phyloP scores from a whole-genome alignment of 345 rosid species.

The Mangifera indica region DNA sequence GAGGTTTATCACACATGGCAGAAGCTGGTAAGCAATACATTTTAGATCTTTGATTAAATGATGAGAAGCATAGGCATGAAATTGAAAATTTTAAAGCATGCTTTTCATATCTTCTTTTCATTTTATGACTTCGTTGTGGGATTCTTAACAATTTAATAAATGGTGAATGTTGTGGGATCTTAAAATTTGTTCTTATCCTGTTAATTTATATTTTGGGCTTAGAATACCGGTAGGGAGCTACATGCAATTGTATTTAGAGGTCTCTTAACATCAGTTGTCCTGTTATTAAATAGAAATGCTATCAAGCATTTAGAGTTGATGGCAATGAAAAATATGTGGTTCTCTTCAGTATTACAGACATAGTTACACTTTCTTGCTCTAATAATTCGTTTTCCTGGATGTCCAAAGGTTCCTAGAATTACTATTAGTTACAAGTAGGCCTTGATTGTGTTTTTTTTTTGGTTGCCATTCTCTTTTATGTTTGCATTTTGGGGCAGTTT shows the following conservation, averaged over 20 bases:
- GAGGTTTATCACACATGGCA: conserved; percentile 91
- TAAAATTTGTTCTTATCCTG: neutral
- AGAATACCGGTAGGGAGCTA: neutral
- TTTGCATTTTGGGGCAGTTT: neutral
- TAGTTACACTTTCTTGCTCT: neutral
- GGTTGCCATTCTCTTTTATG: neutral
- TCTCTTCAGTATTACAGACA: too few relatives aligned
- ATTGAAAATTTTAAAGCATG: neutral
- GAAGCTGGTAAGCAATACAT: conserved; percentile 60
- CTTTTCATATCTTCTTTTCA: neutral
- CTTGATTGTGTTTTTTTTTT: neutral
- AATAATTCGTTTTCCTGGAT: neutral
- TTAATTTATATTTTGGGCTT: neutral
- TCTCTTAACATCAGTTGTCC: neutral
- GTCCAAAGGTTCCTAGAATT: neutral
- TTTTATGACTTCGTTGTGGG: neutral
- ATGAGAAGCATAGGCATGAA: neutral
- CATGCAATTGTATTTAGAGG: neutral
- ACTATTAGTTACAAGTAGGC: neutral
- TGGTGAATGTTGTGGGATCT: neutral
- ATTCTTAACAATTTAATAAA: neutral
- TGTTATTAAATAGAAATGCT: neutral
- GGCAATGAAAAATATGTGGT: neutral
- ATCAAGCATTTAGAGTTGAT: neutral
- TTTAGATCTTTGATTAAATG: conserved; percentile 15